Evolutionary conservation across 805 yeast species (phyloP), one percentile per base, ranked within the genome.

Genomic region (Ogataea dorogensis): DNA sequence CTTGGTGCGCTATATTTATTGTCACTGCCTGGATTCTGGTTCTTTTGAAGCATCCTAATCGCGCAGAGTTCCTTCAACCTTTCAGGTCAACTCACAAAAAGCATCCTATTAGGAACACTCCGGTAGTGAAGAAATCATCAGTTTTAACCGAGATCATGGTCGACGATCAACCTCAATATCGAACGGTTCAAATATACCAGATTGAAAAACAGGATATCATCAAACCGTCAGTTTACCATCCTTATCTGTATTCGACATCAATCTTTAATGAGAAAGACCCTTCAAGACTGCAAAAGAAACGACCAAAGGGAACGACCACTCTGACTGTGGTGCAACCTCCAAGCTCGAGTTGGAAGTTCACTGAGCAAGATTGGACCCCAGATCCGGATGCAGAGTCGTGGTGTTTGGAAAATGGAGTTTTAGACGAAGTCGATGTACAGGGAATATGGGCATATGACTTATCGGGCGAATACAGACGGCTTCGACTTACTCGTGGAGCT

Each of bases 101-200:
- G 14, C 19, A 12, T 12, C 20, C 20, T 4, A 20, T 18, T n/a
- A 24, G 29, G 17, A 33, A n/a, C n/a, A 14, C 25, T 15, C 28
- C 21, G 5, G 21, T 16, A 6, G 28, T n/a, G 16, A 28, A 26
- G 7, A 30, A 32, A 17, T 31, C 51, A 8, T 33, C 34, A 24
- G 17, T 22, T 1, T 17, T 48, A 7, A 27, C 35, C 4, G 32
- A 36, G 15, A 76, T 77, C 43, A 75, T 88, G 7, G 64, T 85
- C n/a, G 94, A 86, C 53, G 87, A 80, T 39, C 63, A 72, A 0
- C 81, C 87, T 0, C 79, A 78, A 31, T 56, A 63, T 0, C 65
- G 76, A 28, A 56, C 63, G n/a, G 88, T 86, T 6, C 94, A 88
- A 52, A 66, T 89, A 1, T 89, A 70, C 56, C 95, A 88, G 57